Conservation (phyloP, 1,284 basidiomycete species). For the Sporisorium sorghi region DNA sequence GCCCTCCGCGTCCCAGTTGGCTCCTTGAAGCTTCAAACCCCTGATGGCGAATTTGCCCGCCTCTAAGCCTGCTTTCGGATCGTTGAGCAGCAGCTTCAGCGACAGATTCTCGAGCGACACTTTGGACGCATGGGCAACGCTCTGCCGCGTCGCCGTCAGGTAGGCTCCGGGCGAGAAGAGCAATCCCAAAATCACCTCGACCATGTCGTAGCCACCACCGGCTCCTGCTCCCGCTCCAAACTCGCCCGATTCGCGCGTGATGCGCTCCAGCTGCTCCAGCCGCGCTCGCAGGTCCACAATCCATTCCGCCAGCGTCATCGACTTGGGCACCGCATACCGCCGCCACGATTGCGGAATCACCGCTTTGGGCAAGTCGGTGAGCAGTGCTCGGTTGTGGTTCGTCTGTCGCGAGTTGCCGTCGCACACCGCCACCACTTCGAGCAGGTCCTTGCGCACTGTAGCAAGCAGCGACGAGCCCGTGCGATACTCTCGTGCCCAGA, state of each 20-base stretch:
- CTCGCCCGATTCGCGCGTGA: conserved; percentile 26
- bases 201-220: conserved; percentile 48
- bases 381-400: conserved; percentile 59
- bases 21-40: conserved; percentile 65
- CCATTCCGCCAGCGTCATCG: conserved; percentile 60
- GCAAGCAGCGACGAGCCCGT: conserved; percentile 50
- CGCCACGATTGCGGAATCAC: conserved; percentile 59
- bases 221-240: conserved; percentile 8
- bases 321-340: conserved; percentile 52
- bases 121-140: conserved; percentile 53
- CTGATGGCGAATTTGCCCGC: conserved; percentile 68
- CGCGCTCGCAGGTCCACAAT: conserved; percentile 59
- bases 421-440: conserved; percentile 57
- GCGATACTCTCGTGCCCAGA: conserved; percentile 67
- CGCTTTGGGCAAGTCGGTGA: conserved; percentile 59
- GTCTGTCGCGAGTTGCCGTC: conserved; percentile 58
- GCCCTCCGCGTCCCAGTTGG: conserved; percentile 39
- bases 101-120: conserved; percentile 61
- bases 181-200: conserved; percentile 58
- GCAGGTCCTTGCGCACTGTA: conserved; percentile 55
- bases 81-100: conserved; percentile 50
- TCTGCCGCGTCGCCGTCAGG: conserved; percentile 67
- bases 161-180: conserved; percentile 65
- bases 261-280: conserved; percentile 53
- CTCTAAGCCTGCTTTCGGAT: conserved; percentile 58